These are phyloP conservation scores for Trichophyton simii DNA, from an alignment of 2,329 filamentous ascomycete genomes.

Conservation along the genomic window DNA sequence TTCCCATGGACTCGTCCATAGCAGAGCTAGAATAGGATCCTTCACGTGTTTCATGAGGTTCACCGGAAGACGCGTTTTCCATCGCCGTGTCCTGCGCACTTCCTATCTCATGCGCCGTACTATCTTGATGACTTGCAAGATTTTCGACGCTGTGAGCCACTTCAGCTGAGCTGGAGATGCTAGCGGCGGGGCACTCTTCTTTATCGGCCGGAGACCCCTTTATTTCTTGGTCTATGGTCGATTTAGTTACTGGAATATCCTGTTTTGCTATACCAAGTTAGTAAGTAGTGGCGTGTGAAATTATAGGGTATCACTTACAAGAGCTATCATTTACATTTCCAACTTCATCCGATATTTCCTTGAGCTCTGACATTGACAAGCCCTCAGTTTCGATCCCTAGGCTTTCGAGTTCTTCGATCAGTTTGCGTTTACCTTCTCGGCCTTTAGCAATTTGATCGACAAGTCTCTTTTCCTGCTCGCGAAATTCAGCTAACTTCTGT, in stretches of 20 bases:
- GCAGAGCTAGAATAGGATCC: conserved; percentile 22
- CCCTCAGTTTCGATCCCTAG: conserved; percentile 39
- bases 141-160: not conserved
- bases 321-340: not conserved
- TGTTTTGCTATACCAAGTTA: not conserved
- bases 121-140: not conserved
- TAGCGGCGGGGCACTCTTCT: not conserved
- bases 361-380: conserved; percentile 16
- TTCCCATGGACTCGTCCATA: conserved; percentile 29
- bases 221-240: not conserved
- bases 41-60: conserved; percentile 8
- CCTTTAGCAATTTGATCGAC: conserved; percentile 36
- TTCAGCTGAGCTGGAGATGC: not conserved
- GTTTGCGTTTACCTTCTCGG: conserved; percentile 30
- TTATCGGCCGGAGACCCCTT: not conserved
- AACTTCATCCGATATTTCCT: not conserved
- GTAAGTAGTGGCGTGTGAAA: not conserved
- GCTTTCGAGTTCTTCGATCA: conserved; percentile 38
- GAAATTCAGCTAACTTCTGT: conserved; percentile 21
- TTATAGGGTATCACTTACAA: not conserved
- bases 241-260: not conserved
- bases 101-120: not conserved
- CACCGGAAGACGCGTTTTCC: not conserved
- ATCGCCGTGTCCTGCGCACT: not conserved
- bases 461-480: conserved; percentile 29